Evolutionary conservation across 192 early-diverging fungal genomes (phyloP).

Genomic region (Backusella psychrophila): DNA sequence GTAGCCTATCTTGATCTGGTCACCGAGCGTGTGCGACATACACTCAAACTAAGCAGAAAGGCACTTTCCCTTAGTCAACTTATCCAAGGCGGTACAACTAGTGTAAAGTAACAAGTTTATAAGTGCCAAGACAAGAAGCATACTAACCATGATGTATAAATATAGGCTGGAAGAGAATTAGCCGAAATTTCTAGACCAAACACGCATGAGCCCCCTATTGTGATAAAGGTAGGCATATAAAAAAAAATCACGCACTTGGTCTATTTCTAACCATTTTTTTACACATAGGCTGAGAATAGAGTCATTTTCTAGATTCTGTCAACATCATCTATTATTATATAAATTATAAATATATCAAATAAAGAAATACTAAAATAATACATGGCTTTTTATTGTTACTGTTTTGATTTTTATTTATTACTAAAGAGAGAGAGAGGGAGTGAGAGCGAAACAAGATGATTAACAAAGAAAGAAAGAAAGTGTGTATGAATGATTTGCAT

Average conservation of each 20-base stretch:
- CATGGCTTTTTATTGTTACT: background rate
- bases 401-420: background rate
- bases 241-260: background rate
- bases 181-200: slow-evolving; percentile 74
- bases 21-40: slow-evolving; percentile 58
- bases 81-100: slow-evolving; percentile 92
- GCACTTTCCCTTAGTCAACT: slow-evolving; percentile 80
- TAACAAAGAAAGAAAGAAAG: background rate
- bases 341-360: background rate
- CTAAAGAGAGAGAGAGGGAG: background rate
- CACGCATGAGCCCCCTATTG: slow-evolving; percentile 87
- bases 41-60: slow-evolving; percentile 49
- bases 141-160: background rate
- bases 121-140: background rate
- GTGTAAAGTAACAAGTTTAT: slow-evolving; percentile 35
- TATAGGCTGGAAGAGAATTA: slow-evolving; percentile 69
- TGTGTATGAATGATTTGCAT: background rate
- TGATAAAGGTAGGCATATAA: slow-evolving; percentile 56
- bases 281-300: background rate
- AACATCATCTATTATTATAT: background rate
- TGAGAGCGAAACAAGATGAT: background rate
- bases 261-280: background rate
- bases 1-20: slow-evolving; percentile 78
- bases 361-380: background rate
- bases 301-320: background rate